Conservation (phyloP, 257 asterid species). For the Ligustrum vulgare region DNA sequence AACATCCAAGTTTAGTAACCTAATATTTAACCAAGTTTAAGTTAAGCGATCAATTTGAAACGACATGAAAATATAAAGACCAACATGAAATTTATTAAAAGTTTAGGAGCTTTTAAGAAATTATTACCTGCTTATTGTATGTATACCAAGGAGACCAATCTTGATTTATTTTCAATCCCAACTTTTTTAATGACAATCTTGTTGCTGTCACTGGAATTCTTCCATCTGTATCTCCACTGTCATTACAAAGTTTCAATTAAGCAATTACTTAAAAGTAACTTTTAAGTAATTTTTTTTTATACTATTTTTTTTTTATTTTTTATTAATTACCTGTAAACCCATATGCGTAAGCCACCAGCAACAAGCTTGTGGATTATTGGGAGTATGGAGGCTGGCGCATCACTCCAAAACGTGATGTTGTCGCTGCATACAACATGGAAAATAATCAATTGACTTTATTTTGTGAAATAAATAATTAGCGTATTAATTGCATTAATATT, state of each 20-base stretch:
- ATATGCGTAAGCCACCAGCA: conserved; percentile 51
- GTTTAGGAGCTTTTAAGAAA: not conserved
- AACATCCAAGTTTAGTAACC: not conserved
- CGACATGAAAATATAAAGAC: not conserved
- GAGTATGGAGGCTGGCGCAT: conserved; percentile 57
- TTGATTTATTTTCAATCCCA: conserved; percentile 43
- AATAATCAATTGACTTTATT: not conserved
- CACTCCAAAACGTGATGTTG: conserved; percentile 43
- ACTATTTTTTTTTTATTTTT: no score
- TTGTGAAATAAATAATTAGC: no score
- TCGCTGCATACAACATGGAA: conserved; percentile 39
- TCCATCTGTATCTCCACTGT: conserved; percentile 81
- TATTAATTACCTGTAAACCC: conserved; percentile 68
- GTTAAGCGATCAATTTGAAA: not conserved
- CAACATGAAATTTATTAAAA: not conserved
- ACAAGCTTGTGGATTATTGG: conserved; percentile 55
- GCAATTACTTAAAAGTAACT: not conserved
- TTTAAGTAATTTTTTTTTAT: not conserved
- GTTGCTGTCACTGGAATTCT: conserved; percentile 75
- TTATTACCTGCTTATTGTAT: conserved; percentile 54
- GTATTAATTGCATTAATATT: not conserved
- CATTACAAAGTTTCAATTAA: not conserved
- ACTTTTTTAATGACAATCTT: conserved; percentile 50
- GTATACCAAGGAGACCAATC: conserved; percentile 86
- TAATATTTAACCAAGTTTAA: not conserved